Percentiles rank a stretch among this genome's conserved stretches.
phyloP scores from a whole-genome alignment of 2,329 filamentous ascomycete genomes.

The Phialocephala sp. region DNA sequence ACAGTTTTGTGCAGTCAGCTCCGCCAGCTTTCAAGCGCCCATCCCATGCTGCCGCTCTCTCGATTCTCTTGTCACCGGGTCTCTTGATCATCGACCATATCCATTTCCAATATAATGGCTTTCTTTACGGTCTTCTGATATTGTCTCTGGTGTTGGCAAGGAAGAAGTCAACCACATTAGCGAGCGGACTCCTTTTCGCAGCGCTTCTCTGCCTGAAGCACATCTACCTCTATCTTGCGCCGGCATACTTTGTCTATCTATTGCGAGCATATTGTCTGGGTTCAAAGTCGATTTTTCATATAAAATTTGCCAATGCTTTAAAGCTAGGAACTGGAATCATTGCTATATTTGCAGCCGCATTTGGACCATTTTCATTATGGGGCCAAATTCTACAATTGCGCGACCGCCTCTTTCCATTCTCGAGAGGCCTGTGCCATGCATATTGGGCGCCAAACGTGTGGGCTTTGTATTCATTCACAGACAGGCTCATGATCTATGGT shows the following conservation, averaged over 20 bases:
- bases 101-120: constrained; percentile 98
- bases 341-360: constrained; percentile 76
- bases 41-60: constrained; percentile 85
- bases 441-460: constrained; percentile 99
- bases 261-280: constrained; percentile 89
- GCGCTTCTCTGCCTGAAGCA: constrained; percentile 92
- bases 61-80: constrained; percentile 88
- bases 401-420: constrained; percentile 89
- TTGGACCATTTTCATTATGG: constrained; percentile 85
- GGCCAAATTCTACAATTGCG: constrained; percentile 84
- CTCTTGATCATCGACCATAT: constrained; percentile 98
- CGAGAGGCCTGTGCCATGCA: constrained; percentile 90
- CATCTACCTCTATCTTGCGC: constrained; percentile 95
- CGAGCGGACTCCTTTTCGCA: constrained; percentile 84
- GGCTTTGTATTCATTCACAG: constrained; percentile 93
- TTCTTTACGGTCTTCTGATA: constrained; percentile 89
- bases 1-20: constrained; percentile 76
- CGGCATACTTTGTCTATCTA: constrained; percentile 93
- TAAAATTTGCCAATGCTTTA: constrained; percentile 78
- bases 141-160: constrained; percentile 85
- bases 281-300: constrained; percentile 74
- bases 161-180: constrained; percentile 73
- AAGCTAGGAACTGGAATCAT: constrained; percentile 80
- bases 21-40: constrained; percentile 70
- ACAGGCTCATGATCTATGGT: constrained; percentile 83